These are phyloP conservation scores for Pulveroboletus sp. DNA, from an alignment of 768 basidiomycete genomes.

Conservation along the genomic window DNA sequence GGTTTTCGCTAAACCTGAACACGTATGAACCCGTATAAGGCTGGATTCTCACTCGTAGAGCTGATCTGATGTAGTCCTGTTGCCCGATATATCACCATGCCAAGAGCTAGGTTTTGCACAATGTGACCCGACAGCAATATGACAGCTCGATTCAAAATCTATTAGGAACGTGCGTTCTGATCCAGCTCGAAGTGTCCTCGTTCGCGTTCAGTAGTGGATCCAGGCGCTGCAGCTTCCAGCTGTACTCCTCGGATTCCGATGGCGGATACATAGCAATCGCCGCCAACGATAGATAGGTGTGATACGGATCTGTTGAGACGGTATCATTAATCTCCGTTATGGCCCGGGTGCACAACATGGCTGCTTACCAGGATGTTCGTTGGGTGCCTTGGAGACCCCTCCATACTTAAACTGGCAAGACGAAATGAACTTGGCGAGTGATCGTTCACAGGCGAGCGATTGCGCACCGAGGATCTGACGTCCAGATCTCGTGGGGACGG, in stretches of 20 bases:
- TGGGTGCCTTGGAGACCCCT: constrained; percentile 82
- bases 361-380: constrained; percentile 67
- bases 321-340: constrained; percentile 5
- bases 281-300: constrained; percentile 89
- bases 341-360: background rate
- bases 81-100: too few species aligned
- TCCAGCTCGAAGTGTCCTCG: constrained; percentile 63
- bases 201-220: constrained; percentile 73
- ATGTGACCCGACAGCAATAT: too few species aligned
- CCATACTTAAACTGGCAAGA: constrained; percentile 85
- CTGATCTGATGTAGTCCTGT: too few species aligned
- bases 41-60: too few species aligned
- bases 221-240: constrained; percentile 58
- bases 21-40: too few species aligned
- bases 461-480: constrained; percentile 64
- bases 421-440: constrained; percentile 62
- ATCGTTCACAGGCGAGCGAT: constrained; percentile 51
- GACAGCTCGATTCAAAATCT: constrained; percentile 10
- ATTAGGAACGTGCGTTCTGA: constrained; percentile 50
- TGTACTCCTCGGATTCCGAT: constrained; percentile 24
- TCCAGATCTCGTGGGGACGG: background rate
- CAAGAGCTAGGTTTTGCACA: too few species aligned
- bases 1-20: too few species aligned
- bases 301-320: constrained; percentile 75
- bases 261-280: constrained; percentile 67